Conservation (phyloP, 768 basidiomycete species). For the Xerocomus spinulosus region DNA sequence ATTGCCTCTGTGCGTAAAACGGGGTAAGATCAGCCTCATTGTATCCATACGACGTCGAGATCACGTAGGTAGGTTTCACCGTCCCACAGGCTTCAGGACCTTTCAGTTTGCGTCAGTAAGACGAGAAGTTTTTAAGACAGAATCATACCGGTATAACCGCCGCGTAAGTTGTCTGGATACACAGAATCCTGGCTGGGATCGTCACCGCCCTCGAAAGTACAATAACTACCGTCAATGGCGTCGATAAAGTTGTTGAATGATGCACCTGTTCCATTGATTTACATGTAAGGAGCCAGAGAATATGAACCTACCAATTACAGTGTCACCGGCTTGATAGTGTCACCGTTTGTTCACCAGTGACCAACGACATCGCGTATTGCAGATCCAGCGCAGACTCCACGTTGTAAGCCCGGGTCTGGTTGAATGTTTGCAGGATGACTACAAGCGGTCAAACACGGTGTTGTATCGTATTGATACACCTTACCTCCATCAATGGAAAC, state of each 20-base stretch:
- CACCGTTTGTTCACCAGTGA: slow-evolving; percentile 25
- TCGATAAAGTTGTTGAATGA: slow-evolving; percentile 38
- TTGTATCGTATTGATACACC: not conserved
- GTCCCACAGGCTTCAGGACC: slow-evolving; percentile 34
- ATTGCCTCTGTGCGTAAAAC: slow-evolving; percentile 39
- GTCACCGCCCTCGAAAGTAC: slow-evolving; percentile 35
- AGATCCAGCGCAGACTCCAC: slow-evolving; percentile 31
- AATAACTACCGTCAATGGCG: slow-evolving; percentile 35
- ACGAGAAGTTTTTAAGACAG: too few relatives aligned
- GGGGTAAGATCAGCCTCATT: slow-evolving; percentile 35
- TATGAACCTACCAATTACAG: slow-evolving; percentile 16
- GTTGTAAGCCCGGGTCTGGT: slow-evolving; percentile 15
- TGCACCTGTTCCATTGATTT: slow-evolving; percentile 16
- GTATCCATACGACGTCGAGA: slow-evolving; percentile 42
- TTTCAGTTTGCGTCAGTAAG: slow-evolving; percentile 1
- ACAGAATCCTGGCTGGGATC: slow-evolving; percentile 25
- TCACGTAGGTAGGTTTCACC: slow-evolving; percentile 36
- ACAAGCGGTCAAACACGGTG: not conserved
- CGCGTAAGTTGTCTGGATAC: slow-evolving; percentile 23
- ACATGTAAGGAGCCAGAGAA: not conserved
- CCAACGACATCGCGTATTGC: slow-evolving; percentile 30
- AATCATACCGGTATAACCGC: slow-evolving; percentile 20
- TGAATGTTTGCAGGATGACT: slow-evolving; percentile 26
- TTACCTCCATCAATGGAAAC: slow-evolving; percentile 36
- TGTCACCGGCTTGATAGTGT: slow-evolving; percentile 34